phyloP scores from a whole-genome alignment of 768 basidiomycete genomes.

The Terana coerulea region DNA sequence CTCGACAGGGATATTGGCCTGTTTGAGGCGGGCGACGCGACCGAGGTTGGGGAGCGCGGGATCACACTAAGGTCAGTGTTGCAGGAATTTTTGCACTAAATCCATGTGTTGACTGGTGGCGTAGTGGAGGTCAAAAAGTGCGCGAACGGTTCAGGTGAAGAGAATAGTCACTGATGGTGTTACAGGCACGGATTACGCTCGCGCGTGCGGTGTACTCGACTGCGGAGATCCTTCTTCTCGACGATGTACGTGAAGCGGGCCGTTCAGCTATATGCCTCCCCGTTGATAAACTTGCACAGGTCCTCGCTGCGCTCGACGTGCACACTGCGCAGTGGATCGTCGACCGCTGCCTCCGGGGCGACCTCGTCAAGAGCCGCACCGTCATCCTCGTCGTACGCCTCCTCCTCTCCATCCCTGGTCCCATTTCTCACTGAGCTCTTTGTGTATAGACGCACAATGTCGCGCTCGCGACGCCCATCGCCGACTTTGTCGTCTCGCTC shows the following conservation, averaged over 20 bases:
- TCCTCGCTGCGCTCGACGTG: slow-evolving; percentile 46
- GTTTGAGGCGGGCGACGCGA: slow-evolving; percentile 32
- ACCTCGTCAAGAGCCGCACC: slow-evolving; percentile 43
- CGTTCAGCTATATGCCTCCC: neutral
- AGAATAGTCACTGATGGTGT: slow-evolving; percentile 6
- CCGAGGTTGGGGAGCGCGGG: slow-evolving; percentile 44
- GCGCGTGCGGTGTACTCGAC: slow-evolving; percentile 57
- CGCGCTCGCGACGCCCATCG: slow-evolving; percentile 46
- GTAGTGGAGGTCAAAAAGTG: slow-evolving; percentile 46
- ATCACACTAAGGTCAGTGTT: slow-evolving; percentile 24
- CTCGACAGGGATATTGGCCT: slow-evolving; percentile 27
- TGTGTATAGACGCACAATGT: slow-evolving; percentile 45
- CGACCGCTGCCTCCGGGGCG: slow-evolving; percentile 42
- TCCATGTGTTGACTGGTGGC: neutral
- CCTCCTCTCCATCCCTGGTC: neutral
- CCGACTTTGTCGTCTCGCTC: slow-evolving; percentile 53
- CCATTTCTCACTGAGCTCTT: neutral
- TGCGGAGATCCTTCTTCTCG: slow-evolving; percentile 61
- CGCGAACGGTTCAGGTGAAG: no score
- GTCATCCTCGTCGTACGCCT: slow-evolving; percentile 43
- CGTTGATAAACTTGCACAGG: slow-evolving; percentile 9
- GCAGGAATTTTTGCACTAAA: slow-evolving; percentile 18
- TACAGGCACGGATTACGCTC: slow-evolving; percentile 46
- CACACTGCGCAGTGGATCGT: slow-evolving; percentile 49
- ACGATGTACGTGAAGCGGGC: slow-evolving; percentile 59